Evolutionary conservation across 306 rosid genomes (phyloP).

Genomic region (Inga oerstediana): DNA sequence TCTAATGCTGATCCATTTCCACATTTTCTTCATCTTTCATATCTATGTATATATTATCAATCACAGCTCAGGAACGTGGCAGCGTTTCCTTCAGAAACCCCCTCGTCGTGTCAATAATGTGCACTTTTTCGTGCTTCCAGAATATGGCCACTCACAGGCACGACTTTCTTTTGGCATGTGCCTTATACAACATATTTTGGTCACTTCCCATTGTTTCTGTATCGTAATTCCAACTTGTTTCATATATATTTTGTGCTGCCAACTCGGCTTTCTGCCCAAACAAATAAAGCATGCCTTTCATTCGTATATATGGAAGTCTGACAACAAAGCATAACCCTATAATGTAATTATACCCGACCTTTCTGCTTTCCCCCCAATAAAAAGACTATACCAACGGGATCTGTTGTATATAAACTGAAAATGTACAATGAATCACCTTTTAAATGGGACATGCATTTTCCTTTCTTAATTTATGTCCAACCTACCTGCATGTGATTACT

Average conservation of each 20-base stretch:
- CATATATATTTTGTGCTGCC: constrained; percentile 32
- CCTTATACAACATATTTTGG: constrained; percentile 33
- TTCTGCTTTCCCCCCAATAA: constrained; percentile 37
- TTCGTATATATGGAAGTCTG: constrained; percentile 29
- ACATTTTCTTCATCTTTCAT: not conserved
- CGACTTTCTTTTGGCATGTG: constrained; percentile 47
- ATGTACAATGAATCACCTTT: constrained; percentile 51
- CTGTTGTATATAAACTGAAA: constrained; percentile 33
- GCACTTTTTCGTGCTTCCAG: constrained; percentile 46
- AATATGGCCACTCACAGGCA: constrained; percentile 39
- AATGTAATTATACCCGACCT: constrained; percentile 43
- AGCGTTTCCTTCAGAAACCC: not conserved
- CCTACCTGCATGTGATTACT: constrained; percentile 43
- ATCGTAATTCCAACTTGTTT: not conserved
- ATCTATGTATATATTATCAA: not conserved
- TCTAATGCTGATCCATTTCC: constrained; percentile 26
- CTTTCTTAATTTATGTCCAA: constrained; percentile 25
- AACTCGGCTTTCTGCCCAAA: constrained; percentile 39
- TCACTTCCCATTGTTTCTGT: constrained; percentile 49
- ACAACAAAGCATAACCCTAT: constrained; percentile 29
- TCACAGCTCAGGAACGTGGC: not conserved
- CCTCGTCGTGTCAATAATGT: constrained; percentile 12
- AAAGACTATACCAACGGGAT: constrained; percentile 27
- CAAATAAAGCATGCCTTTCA: constrained; percentile 17
- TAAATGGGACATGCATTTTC: constrained; percentile 26